Percentiles rank a stretch among this genome's conserved stretches.
Evolutionary conservation across 2,329 filamentous ascomycete species (phyloP).

Genomic region (Huntiella omanensis): DNA sequence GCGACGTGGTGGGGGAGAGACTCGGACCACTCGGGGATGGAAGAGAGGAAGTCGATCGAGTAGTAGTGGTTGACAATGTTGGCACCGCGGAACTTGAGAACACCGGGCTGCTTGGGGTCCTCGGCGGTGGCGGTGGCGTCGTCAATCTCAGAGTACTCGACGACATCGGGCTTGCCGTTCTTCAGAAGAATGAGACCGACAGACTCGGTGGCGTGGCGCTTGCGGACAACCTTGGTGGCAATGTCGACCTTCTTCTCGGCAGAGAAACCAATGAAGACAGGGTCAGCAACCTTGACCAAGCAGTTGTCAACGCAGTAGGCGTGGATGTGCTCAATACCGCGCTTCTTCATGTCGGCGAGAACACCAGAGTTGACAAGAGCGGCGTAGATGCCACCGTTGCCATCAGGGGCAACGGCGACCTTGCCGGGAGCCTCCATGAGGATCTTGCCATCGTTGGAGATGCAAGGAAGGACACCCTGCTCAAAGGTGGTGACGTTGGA

Average conservation of each 20-base stretch:
- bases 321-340: constrained; percentile 86
- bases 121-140: constrained; percentile 70
- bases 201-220: constrained; percentile 88
- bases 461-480: constrained; percentile 90
- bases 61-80: constrained; percentile 99
- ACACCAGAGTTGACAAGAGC: constrained; percentile 66
- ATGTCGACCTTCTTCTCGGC: constrained; percentile 81
- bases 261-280: constrained; percentile 84
- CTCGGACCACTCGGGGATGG: constrained; percentile 70
- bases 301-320: constrained; percentile 99
- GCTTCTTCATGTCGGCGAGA: constrained; percentile 70
- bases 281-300: constrained; percentile 95
- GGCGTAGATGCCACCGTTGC: constrained; percentile 92
- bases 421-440: constrained; percentile 76
- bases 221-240: constrained; percentile 97
- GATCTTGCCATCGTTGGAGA: constrained; percentile 96
- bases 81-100: constrained; percentile 90
- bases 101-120: constrained; percentile 58
- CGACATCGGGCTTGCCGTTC: constrained; percentile 90
- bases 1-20: constrained; percentile 89
- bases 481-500: constrained; percentile 87
- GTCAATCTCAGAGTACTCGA: constrained; percentile 97
- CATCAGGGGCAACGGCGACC: constrained; percentile 88
- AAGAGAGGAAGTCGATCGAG: constrained; percentile 79
- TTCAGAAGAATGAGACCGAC: constrained; percentile 88